Conservation (phyloP, 2,329 filamentous ascomycete species). For the Pseudogymnoascus sp. region DNA sequence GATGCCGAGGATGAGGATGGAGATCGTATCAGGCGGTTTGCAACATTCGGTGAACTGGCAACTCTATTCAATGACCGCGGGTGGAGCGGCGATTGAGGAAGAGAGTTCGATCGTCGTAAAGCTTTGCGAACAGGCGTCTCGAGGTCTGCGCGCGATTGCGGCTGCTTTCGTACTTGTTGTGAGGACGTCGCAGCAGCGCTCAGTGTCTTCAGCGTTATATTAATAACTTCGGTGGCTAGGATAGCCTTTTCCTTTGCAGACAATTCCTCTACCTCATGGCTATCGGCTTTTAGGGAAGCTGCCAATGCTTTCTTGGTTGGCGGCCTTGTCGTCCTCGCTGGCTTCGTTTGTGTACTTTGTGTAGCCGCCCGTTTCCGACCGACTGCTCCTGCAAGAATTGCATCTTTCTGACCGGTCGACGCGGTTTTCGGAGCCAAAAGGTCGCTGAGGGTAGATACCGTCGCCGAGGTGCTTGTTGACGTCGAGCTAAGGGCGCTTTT, state of each 20-base stretch:
- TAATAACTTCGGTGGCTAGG: conserved; percentile 67
- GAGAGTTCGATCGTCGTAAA: conserved; percentile 48
- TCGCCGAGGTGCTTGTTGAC: conserved; percentile 41
- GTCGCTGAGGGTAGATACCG: conserved; percentile 38
- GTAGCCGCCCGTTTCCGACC: background rate
- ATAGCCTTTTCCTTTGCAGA: conserved; percentile 54
- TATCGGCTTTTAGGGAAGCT: conserved; percentile 6
- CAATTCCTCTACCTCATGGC: conserved; percentile 32
- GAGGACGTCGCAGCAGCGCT: conserved; percentile 54
- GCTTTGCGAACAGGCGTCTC: conserved; percentile 34
- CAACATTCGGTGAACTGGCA: conserved; percentile 49
- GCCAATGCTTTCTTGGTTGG: conserved; percentile 27
- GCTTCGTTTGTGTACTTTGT: conserved; percentile 13
- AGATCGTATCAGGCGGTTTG: conserved; percentile 34
- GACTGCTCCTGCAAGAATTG: background rate
- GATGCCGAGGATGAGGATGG: conserved; percentile 30
- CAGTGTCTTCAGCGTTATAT: conserved; percentile 60
- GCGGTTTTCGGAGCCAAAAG: conserved; percentile 35
- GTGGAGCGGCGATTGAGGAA: conserved; percentile 54
- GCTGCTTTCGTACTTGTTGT: conserved; percentile 17
- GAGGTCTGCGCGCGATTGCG: conserved; percentile 28
- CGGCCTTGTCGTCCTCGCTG: conserved; percentile 23
- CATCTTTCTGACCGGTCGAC: conserved; percentile 13
- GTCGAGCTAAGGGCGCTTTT: conserved; percentile 39
- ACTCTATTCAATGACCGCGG: conserved; percentile 54